Evolutionary conservation across 306 rosid species (phyloP), one percentile per base, ranked within the genome.

Genomic region (Pueraria montana): DNA sequence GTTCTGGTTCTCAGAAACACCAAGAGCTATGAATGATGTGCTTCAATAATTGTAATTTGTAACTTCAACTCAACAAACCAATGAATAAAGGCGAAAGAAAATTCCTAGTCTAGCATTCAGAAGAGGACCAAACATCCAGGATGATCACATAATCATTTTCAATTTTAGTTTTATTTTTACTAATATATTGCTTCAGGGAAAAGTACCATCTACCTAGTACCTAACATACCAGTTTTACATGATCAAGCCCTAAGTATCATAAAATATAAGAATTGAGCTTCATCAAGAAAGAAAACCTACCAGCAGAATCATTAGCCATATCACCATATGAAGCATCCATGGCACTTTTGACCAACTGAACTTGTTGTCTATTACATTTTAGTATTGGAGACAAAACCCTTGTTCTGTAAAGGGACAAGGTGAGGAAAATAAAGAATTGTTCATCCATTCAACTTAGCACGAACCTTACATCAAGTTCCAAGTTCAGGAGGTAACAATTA

Each of bases 301-400:
- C 98, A 6, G 93, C 0, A 50, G 93, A 89, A 79, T 88, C 94
- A 65, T 91, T 83, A 36, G 92, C 43, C 87, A 84, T 85, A 84
- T 95, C 96, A 50, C 92, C 94, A 46, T 56, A 89, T 48, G 98
- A 96, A 84, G 98, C 96, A 87, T 96, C 98, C 93, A 86, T 89
- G 42, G 97, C 90, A 83, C 92, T 82, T 89, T 78, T 92, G 74
- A 91, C 83, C 86, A 86, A 64, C 12, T 65, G 88, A 84, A 79
- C 50, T 68, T 27, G 85, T 36, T 48, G 83, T 5, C 66, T 48
- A 74, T 83, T 75, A 79, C 74, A 59, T 73, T 84, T 80, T 63
- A 77, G 80, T 5, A 84, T 24, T 77, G 86, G 74, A 55, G 88
- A 86, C 73, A 20, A 65, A 87, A 82, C 20, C 45, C 61, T 74